Evolutionary conservation across 1,284 basidiomycete genomes (phyloP), one percentile per base, ranked within the genome.

Genomic region (Heterobasidion irregulare): DNA sequence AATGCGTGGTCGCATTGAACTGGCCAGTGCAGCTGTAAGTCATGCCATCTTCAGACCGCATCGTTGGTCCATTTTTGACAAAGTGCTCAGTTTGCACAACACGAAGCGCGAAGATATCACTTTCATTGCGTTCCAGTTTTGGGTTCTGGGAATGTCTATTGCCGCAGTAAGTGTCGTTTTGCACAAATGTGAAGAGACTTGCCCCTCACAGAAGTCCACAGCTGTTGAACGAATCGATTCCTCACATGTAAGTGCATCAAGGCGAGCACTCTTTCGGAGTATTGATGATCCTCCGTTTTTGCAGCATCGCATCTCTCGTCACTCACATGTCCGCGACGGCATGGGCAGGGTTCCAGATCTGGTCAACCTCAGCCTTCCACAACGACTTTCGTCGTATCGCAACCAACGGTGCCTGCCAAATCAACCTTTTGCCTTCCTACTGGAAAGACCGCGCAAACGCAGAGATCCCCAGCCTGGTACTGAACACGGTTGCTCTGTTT

Each of bases 221-320:
- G 69, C 69, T 91, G 49, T 68, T 89, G 53, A 89, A 91, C 64
- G 88, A 91, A 68, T 90, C 88, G 0, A 86, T 90, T 54, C 88
- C 88, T 6, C 89, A 92, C 60, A 83, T 84, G 72, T 76, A 64
- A 57, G 77, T 61, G n/a, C 15, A 35, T n/a, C 9, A 10, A 43
- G 10, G n/a, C 18, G 16, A 7, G 16, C 16, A 10, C 41, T 34
- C 52, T 56, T 49, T 8, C n/a, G 10, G 32, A 13, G 15, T 19
- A 41, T 43, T 36, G 35, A 47, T 46, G 53, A 57, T 35, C 56
- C 50, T 18, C 36, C 19, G 45, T 8, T 47, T 45, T 41, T 41
- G 12, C 49, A 75, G 74, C 53, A 68, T 85, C 44, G 86, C 87
- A 1, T 80, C 86, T 15, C 72, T 89, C 57, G 65, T 88, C 47